Evolutionary conservation across 371 early-diverging fungal genomes (phyloP).

Genomic region (Nematocida minor): DNA sequence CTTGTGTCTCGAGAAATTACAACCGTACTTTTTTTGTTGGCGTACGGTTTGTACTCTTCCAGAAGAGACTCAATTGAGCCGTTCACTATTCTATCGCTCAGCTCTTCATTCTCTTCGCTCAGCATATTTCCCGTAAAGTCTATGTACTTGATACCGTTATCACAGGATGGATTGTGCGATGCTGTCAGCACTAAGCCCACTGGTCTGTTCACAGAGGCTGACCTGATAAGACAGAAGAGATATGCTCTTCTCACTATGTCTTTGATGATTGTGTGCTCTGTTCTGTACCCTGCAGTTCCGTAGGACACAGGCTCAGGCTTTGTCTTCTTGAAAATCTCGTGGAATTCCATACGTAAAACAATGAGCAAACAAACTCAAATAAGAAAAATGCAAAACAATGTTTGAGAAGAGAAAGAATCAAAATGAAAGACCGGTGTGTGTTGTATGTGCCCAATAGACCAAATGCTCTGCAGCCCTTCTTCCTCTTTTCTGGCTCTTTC

Average conservation of each 20-base stretch:
- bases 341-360: not conserved
- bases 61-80: conserved; percentile 69
- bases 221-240: conserved; percentile 79
- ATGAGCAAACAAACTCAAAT: too few species aligned
- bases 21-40: not conserved
- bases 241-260: conserved; percentile 77
- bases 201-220: conserved; percentile 73
- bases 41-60: conserved; percentile 60
- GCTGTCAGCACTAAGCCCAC: conserved; percentile 98
- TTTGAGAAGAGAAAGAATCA: not conserved
- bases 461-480: too few species aligned
- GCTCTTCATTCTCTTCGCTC: conserved; percentile 83
- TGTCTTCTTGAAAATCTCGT: conserved; percentile 28
- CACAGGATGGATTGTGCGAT: conserved; percentile 89
- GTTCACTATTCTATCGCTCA: conserved; percentile 82
- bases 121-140: conserved; percentile 97
- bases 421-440: too few species aligned
- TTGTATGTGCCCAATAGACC: too few species aligned
- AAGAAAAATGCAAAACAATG: too few species aligned
- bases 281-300: conserved; percentile 66
- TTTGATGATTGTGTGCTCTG: conserved; percentile 32
- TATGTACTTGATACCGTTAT: conserved; percentile 97
- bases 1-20: conserved; percentile 63
- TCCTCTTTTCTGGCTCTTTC: too few species aligned
- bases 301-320: conserved; percentile 44